Evolutionary conservation across 257 asterid species (phyloP).

Genomic region (Salvia splendens): DNA sequence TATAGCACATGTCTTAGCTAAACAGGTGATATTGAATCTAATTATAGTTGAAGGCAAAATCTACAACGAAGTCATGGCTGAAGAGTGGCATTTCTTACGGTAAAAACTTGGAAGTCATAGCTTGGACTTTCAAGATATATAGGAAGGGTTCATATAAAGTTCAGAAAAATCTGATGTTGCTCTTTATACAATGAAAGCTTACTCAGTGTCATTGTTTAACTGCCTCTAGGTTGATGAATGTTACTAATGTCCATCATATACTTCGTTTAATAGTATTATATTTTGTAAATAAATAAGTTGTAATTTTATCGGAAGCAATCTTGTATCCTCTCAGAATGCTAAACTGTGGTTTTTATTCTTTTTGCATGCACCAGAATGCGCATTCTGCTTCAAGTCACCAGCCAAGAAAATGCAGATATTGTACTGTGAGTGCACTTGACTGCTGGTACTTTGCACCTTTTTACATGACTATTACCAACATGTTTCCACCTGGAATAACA

Average conservation of each 20-base stretch:
- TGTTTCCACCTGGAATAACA: slow-evolving; percentile 44
- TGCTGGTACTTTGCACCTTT: slow-evolving; percentile 27
- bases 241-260: background rate
- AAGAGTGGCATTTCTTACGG: background rate
- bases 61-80: slow-evolving; percentile 9
- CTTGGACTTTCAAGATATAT: background rate
- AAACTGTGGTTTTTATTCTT: slow-evolving; percentile 29
- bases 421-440: slow-evolving; percentile 64
- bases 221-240: slow-evolving; percentile 8
- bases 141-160: slow-evolving; percentile 10
- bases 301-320: slow-evolving; percentile 10
- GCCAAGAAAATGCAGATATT: slow-evolving; percentile 64
- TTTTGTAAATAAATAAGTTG: background rate
- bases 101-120: background rate
- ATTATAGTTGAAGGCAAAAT: slow-evolving; percentile 19
- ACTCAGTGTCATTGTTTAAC: slow-evolving; percentile 1
- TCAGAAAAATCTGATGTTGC: slow-evolving; percentile 4
- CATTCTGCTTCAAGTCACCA: slow-evolving; percentile 38
- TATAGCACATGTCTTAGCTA: slow-evolving; percentile 14
- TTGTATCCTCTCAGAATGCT: slow-evolving; percentile 31
- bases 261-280: background rate
- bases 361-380: slow-evolving; percentile 53
- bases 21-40: slow-evolving; percentile 23
- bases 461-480: slow-evolving; percentile 35
- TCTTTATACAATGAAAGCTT: slow-evolving; percentile 1